Base-by-base conservation (phyloP, 2,329 filamentous ascomycete genomes). In the Sporothrix luriei region DNA sequence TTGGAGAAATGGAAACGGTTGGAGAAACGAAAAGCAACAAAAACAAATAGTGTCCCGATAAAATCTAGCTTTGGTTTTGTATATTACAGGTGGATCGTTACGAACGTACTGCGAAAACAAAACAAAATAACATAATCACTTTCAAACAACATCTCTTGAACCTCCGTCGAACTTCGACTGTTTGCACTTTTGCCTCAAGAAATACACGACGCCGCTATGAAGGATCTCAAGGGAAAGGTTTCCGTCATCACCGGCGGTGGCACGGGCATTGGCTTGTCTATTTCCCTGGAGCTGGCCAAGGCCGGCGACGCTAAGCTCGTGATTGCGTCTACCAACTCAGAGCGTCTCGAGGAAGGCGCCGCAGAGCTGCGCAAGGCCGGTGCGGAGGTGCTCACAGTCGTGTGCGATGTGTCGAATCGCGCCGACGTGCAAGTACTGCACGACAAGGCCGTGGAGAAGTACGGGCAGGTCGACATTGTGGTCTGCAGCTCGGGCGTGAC, bases 261-360 rank as follows among this genome's bases (percentile, higher is more conserved):
- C 52, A 69, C 68, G 19, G 68, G 68, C 33, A 69, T 69, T 55
- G 68, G 68, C 19, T 40, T 69, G 26, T 62, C 68, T 5, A 57
- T 69, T 38, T 62, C 57, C 9, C 61, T 61, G 3, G 68, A 69
- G 51, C 62, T 69, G 24, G 68, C 68, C 24, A 66, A 59, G 14
- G 68, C 62, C 26, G 68, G 68, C n/a, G 68, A 69, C 11, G 68
- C 68, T 38, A 69, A 66, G 62, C 55, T 69, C 19, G 52, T 69
- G 16, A 69, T 69, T 46, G 68, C 68, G 5, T 69, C 68, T 1
- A 69, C 68, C 49, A 69, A 69, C 52, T 29, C 49, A 11, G 68
- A 69, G 26, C 61, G 68, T 19, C 61, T 69, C 51, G 68, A 66
- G 24, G 61, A 54, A 40, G 68, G 61, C n/a, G 68, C 68, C 10